Percentiles rank a stretch among this genome's conserved stretches.
phyloP scores from a whole-genome alignment of 1,139 yeast genomes.

The Geotrichum cucujoidarum region DNA sequence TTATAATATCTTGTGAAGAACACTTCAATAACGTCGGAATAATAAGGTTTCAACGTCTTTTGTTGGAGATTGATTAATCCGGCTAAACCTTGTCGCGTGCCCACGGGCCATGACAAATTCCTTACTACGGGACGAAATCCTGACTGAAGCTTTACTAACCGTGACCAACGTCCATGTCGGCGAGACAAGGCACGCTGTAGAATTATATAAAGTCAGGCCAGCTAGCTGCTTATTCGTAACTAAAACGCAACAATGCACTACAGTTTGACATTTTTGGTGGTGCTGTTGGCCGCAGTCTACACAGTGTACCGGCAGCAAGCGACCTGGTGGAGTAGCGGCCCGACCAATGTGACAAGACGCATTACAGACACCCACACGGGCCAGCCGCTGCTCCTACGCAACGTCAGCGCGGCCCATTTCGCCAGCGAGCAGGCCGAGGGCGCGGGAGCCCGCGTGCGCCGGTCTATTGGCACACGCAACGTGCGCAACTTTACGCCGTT shows the following conservation, averaged over 20 bases:
- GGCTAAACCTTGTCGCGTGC: too few species aligned
- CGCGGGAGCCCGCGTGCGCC: conserved; percentile 79
- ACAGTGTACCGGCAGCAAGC: not conserved
- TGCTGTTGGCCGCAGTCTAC: not conserved
- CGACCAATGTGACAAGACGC: not conserved
- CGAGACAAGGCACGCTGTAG: too few species aligned
- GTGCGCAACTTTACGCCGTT: conserved; percentile 78
- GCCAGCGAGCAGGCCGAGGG: conserved; percentile 82
- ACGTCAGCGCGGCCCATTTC: conserved; percentile 53
- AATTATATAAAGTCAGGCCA: too few species aligned
- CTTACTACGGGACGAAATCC: too few species aligned
- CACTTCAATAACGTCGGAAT: too few species aligned
- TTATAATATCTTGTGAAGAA: too few species aligned
- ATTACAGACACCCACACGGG: conserved; percentile 28
- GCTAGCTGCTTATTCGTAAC: too few species aligned
- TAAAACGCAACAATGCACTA: not conserved
- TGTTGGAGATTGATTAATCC: too few species aligned
- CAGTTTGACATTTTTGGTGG: not conserved
- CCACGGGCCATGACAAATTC: too few species aligned
- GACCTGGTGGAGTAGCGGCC: not conserved
- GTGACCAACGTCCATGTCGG: not conserved
- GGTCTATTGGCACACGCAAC: conserved; percentile 68
- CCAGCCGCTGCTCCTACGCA: conserved; percentile 37
- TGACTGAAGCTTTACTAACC: not conserved
- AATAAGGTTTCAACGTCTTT: too few species aligned